Percentiles rank a stretch among this genome's conserved stretches.
phyloP scores from a whole-genome alignment of 2,329 filamentous ascomycete species.

The Periconia sp. region DNA sequence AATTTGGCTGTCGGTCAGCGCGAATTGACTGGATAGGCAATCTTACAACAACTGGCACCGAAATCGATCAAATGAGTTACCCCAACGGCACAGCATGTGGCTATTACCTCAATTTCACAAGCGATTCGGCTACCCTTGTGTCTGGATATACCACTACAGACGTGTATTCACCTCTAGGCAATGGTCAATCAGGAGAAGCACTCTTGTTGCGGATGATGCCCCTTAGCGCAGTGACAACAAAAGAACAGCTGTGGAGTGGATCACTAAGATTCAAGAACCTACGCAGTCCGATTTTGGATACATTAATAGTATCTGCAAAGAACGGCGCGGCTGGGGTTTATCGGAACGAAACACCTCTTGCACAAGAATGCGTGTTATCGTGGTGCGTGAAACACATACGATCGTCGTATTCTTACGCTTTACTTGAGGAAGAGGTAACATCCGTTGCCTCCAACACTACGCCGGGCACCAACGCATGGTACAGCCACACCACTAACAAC shows the following conservation, averaged over 20 bases:
- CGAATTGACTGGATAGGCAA: not conserved
- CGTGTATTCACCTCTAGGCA: not conserved
- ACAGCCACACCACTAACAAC: too few relatives aligned
- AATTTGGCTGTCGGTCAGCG: not conserved
- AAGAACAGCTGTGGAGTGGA: constrained; percentile 7
- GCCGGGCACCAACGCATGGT: not conserved
- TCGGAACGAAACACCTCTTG: constrained; percentile 6
- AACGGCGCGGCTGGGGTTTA: constrained; percentile 10
- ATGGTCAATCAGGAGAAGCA: not conserved
- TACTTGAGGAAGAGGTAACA: constrained; percentile 16
- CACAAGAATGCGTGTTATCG: constrained; percentile 22
- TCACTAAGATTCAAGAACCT: constrained; percentile 19
- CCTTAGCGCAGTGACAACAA: not conserved
- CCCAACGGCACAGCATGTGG: constrained; percentile 26
- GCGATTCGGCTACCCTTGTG: constrained; percentile 13
- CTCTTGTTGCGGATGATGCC: not conserved
- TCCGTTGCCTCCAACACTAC: constrained; percentile 1
- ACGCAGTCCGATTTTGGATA: constrained; percentile 10
- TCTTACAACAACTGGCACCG: not conserved
- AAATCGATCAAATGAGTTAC: not conserved
- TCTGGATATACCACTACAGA: constrained; percentile 19
- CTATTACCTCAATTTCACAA: constrained; percentile 21
- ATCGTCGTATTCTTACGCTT: constrained; percentile 16
- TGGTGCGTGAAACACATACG: constrained; percentile 27
- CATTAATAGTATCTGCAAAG: constrained; percentile 5